A percentile compares a stretch with the other conserved stretches of the same genome.
These are phyloP conservation scores for Ceratocystis destructans DNA, from an alignment of 2,329 filamentous ascomycete genomes.

Conservation along the genomic window DNA sequence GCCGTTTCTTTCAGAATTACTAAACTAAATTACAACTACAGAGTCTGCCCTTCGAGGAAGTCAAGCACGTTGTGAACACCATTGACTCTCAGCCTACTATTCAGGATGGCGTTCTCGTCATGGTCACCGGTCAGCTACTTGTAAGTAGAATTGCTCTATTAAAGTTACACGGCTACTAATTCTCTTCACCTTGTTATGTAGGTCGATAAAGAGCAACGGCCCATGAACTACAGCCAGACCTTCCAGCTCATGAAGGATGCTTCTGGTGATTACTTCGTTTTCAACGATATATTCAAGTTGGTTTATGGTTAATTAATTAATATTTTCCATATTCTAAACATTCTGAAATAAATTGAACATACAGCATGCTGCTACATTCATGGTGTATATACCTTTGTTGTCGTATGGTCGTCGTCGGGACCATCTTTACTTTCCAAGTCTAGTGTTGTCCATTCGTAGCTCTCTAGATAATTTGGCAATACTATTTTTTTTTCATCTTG, in stretches of 20 bases:
- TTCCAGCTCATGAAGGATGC: slow-evolving; percentile 69
- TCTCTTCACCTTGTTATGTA: slow-evolving; percentile 27
- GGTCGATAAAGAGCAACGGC: slow-evolving; percentile 74
- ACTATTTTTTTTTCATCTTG: too few relatives aligned
- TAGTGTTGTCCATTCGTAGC: too few relatives aligned
- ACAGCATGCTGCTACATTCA: not conserved
- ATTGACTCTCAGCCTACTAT: slow-evolving; percentile 68
- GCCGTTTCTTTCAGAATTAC: slow-evolving; percentile 1
- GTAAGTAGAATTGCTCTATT: slow-evolving; percentile 37
- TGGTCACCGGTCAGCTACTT: slow-evolving; percentile 75
- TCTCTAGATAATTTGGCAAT: too few relatives aligned
- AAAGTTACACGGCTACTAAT: not conserved
- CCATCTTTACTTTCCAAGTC: too few relatives aligned
- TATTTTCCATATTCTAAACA: not conserved
- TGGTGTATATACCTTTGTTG: too few relatives aligned
- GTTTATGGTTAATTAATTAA: slow-evolving; percentile 45
- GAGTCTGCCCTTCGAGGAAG: slow-evolving; percentile 67
- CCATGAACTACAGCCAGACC: slow-evolving; percentile 80
- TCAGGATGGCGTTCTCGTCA: slow-evolving; percentile 60
- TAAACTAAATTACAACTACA: slow-evolving; percentile 27
- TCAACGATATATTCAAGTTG: slow-evolving; percentile 91
- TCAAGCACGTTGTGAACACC: slow-evolving; percentile 63
- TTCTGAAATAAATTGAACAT: not conserved
- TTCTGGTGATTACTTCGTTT: slow-evolving; percentile 62
- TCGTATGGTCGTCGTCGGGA: too few relatives aligned